Base-by-base conservation (phyloP, 2,329 filamentous ascomycete species). In the Triangularia verruculosa region DNA sequence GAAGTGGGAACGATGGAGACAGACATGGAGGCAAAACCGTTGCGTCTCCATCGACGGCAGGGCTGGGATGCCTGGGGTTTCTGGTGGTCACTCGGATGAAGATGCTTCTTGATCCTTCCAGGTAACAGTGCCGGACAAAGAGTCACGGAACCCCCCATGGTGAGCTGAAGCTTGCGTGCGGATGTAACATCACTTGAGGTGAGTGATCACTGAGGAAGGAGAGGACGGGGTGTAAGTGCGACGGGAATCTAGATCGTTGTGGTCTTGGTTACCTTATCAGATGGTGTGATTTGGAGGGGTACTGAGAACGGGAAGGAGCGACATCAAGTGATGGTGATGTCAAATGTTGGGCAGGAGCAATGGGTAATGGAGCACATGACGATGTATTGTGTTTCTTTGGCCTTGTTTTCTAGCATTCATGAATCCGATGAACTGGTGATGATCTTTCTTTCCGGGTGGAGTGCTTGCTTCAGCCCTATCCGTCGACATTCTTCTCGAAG, bases 21-120 rank as follows among this genome's bases (percentile, higher is more conserved):
- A 12, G 25, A 30, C 15, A 25, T 56, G 24, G 60, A 58, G 52
- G 52, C 60, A n/a, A 58, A 20, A 52, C 8, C 57, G 47, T 61
- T 61, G 47, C 28, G 9, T 58, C 15, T 55, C 51, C 24, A 54
- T 54, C 34, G 22, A 28, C 22, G n/a, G 39, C 20, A 47, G 39
- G 39, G 39, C 39, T 47, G 39, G 39, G 39, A 47, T 47, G n/a
- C n/a, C n/a, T n/a, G 39, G 39, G 39, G 39, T 43, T 43, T 28
- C 5, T 4, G 27, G 27, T 28, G 34, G 34, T 13, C 12, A 43
- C 15, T 43, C n/a, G n/a, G 34, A 15, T 43, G n/a, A 47, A 20
- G 39, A 47, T 47, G 39, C 39, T 47, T 47, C 39, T 47, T 47
- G 39, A 20, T 47, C 39, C 39, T 47, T 47, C 39, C n/a, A 47